These are phyloP conservation scores for Crithidia fasciculata DNA, from an alignment of 208 protist genomes.

Conservation along the genomic window DNA sequence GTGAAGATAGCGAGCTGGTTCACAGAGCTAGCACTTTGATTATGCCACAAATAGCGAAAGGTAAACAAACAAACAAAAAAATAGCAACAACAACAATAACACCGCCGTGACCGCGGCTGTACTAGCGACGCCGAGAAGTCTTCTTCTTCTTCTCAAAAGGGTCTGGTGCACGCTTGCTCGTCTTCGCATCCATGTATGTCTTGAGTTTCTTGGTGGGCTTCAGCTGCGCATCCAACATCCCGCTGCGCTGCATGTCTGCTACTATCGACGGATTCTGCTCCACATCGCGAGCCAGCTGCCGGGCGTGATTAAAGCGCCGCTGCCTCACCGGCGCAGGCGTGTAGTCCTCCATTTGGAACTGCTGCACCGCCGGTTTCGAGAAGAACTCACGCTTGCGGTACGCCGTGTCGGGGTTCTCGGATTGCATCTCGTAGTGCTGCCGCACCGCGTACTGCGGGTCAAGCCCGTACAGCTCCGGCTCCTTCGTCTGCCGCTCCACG, in stretches of 20 bases:
- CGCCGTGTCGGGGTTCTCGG: conserved; percentile 75
- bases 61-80: conserved; percentile 1
- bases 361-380: conserved; percentile 50
- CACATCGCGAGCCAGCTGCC: conserved; percentile 59
- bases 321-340: conserved; percentile 62
- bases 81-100: background rate
- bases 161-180: conserved; percentile 35
- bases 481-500: conserved; percentile 70
- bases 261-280: conserved; percentile 59
- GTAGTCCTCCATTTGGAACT: conserved; percentile 89
- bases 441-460: conserved; percentile 84
- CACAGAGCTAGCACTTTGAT: too few relatives aligned
- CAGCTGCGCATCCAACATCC: conserved; percentile 52
- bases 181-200: conserved; percentile 45
- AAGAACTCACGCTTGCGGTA: conserved; percentile 82
- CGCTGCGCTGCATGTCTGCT: conserved; percentile 49
- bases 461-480: conserved; percentile 73
- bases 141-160: conserved; percentile 28
- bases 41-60: too few relatives aligned
- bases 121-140: background rate
- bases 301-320: conserved; percentile 59
- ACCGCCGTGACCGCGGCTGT: too few relatives aligned
- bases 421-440: conserved; percentile 81
- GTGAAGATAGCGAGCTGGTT: too few relatives aligned
- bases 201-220: conserved; percentile 59